phyloP scores from a whole-genome alignment of 345 rosid genomes.

The Lagerstroemia speciosa region DNA sequence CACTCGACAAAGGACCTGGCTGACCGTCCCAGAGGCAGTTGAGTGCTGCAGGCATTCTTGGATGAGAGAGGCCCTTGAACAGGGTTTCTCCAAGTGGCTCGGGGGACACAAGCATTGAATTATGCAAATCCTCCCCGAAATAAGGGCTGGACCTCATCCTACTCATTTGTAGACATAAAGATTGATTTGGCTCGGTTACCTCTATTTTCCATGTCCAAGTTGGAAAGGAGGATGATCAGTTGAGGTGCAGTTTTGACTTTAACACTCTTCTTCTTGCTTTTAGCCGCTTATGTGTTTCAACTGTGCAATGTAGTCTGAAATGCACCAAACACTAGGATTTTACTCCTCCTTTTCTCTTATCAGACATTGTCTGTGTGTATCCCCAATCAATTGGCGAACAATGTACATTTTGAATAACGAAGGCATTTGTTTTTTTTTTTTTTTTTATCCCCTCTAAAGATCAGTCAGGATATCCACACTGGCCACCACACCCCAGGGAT shows the following conservation, averaged over 20 bases:
- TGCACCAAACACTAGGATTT: background rate
- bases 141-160: background rate
- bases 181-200: background rate
- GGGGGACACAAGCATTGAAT: background rate
- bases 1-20: conserved; percentile 33
- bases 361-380: background rate
- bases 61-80: conserved; percentile 37
- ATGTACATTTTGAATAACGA: too few relatives aligned
- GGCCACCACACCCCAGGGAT: too few relatives aligned
- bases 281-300: background rate
- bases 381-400: too few relatives aligned
- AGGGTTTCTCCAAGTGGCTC: conserved; percentile 27
- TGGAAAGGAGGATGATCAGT: background rate
- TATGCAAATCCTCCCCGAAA: background rate
- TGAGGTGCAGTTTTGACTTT: too few relatives aligned
- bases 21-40: conserved; percentile 27
- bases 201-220: background rate
- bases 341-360: background rate
- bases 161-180: too few relatives aligned
- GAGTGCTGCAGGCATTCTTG: conserved; percentile 32
- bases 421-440: too few relatives aligned
- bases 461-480: too few relatives aligned
- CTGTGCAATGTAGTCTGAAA: background rate
- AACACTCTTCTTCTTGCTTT: too few relatives aligned
- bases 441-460: too few relatives aligned